Base-by-base conservation (phyloP, 1,139 yeast species). In the Meyerozyma athensensis region DNA sequence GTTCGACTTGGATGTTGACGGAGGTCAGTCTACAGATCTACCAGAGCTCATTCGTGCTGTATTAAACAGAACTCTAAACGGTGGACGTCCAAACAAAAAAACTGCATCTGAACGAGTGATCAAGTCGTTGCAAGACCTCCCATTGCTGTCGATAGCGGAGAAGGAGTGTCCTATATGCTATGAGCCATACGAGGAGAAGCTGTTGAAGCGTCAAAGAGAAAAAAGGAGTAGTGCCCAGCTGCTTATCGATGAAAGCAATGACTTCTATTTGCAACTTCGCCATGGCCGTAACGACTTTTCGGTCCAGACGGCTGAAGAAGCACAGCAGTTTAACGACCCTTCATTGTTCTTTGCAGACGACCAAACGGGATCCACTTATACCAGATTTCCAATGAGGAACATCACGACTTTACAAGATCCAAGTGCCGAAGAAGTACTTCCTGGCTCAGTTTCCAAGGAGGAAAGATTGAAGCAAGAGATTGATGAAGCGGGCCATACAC, bases 121-220 rank as follows among this genome's bases (percentile, higher is more conserved):
- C 28, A 64, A 58, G 12, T 56, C 63, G 24, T 53, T 69, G 32
- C 47, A 49, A 31, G 55, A 51, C 17, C 58, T 65, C n/a, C 57
- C 55, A 14, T n/a, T 44, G 2, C 41, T 39, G 13, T 45, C 39
- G 4, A 36, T 61, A 12, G 44, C 45, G 3, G 58, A 56, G 20
- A 46, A 47, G 19, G 63, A 61, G n/a, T 69, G 75, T 45, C 70
- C 74, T 3, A 69, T 69, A 18, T 69, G 75, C 46, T 69, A 63
- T 43, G 74, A 68, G n/a, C 39, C 50, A 1, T 65, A 62, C 39
- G 67, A 58, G 34, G 35, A 40, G 21, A 36, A 20, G 14, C 30
- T 10, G 33, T 35, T 12, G 36, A 22, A n/a, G 10, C 9, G 22
- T n/a, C 18, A 16, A 23, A 17, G 19, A 6, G 7, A 20, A 24